Base-by-base conservation (phyloP, 2,329 filamentous ascomycete genomes). In the Thielaviopsis ethacetica region DNA sequence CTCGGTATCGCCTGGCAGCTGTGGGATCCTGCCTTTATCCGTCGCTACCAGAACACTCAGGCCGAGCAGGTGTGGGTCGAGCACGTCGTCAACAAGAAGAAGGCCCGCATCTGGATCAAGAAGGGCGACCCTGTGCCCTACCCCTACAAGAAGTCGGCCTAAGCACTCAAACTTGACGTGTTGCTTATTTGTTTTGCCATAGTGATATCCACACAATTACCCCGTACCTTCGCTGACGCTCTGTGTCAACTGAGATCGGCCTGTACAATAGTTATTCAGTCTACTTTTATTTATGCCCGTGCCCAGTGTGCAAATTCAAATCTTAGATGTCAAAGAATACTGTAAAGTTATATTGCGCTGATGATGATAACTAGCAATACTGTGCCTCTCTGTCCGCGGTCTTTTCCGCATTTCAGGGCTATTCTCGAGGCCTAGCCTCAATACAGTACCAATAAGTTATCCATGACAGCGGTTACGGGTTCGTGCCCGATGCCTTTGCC, bases 11-110 rank as follows among this genome's bases (percentile, higher is more conserved):
- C 89, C 1, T 91, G 86, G 63, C 93, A 98, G 72, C 79, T 98
- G 21, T 98, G 93, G 93, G 93, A 98, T 73, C 93, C 93, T 41
- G 77, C 87, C 59, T 98, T 86, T 73, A 89, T 97, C 64, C 82
- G 87, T 66, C 81, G 80, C 65, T 98, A 89, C 74, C 86, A 86
- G 76, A 82, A 82, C 66, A 74, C 83, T 65, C 74, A 86, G 67
- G 84, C 84, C 59, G 82, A 84, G 66, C 87, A 96, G 76, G 77
- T 84, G 38, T 95, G 91, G 81, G 91, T 91, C 51, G 93, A 97
- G 76, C 90, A 98, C 73, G 75, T 81, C 51, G 74, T 78, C 17
- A 95, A 80, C 61, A 96, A 95, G 79, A 94, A 89, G 80, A 88
- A 85, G 79, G 85, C 84, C 69, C 89, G 90, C 76, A 82, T 96